A percentile compares a stretch with the other conserved stretches of the same genome.
Evolutionary conservation across 1,284 basidiomycete species (phyloP).

Genomic region (Peniophora sp.): DNA sequence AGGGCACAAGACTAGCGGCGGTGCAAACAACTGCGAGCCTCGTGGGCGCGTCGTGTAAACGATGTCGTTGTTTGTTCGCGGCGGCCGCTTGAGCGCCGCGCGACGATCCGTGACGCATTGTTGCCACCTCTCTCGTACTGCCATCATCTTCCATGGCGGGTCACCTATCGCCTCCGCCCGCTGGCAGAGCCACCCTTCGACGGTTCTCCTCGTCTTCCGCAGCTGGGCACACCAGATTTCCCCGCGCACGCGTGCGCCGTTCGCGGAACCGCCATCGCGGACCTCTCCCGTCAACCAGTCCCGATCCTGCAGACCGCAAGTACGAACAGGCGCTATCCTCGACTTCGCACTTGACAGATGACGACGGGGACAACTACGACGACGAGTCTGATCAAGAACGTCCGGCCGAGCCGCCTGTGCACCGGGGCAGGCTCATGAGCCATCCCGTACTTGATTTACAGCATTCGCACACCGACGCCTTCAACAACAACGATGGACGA

Average conservation of each 20-base stretch:
- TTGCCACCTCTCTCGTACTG: too few species aligned
- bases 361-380: not conserved
- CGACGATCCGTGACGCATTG: too few species aligned
- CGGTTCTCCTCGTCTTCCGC: not conserved
- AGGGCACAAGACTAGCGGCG: too few species aligned
- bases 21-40: too few species aligned
- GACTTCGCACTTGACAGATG: not conserved
- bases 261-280: not conserved
- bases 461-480: slow-evolving; percentile 1
- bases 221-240: not conserved
- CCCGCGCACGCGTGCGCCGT: not conserved
- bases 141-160: too few species aligned
- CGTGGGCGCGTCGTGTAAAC: too few species aligned
- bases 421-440: slow-evolving; percentile 5
- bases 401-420: not conserved
- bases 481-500: slow-evolving; percentile 8
- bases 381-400: slow-evolving; percentile 6
- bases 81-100: too few species aligned
- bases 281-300: not conserved
- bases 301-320: not conserved
- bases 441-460: slow-evolving; percentile 6
- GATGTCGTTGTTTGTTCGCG: too few species aligned
- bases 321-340: not conserved
- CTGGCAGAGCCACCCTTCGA: not conserved
- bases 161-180: too few species aligned